Base-by-base conservation (phyloP, 352 stramenopile genomes). In the Thraustotheca clavata region DNA sequence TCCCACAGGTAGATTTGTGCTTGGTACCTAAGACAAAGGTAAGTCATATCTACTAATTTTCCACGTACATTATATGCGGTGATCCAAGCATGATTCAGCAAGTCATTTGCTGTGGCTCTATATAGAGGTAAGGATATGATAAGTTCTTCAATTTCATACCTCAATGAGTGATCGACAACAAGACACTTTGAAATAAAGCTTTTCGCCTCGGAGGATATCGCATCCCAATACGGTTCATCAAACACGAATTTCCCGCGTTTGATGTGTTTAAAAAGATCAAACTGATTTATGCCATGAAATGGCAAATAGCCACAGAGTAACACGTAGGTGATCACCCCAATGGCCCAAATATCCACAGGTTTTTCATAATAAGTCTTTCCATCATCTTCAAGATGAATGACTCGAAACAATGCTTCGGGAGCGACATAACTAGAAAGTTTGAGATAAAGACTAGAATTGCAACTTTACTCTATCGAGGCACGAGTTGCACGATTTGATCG, bases 201-300 rank as follows among this genome's bases (percentile, higher is more conserved):
- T 71, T 94, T 96, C 41, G 87, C 87, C 41, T 96, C 79, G 18
- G 79, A 69, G 49, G 86, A 95, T 46, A 96, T 86, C 38, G 92
- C 79, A 68, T 95, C 86, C 87, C 87, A 96, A 67, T 94, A 92
- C 22, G 84, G 83, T 24, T 83, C 88, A 60, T 94, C 79, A 59
- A 84, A 96, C 48, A 94, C 82, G 67, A 83, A 91, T 43, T 92
- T 89, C 47, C 87, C 86, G 65, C 85, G 80, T n/a, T 81, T 76
- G 67, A 95, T 95, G 69, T 91, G 87, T 48, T 79, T 77, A 69
- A 94, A 99, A 36, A 99, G 75, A 32, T 94, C 75, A 1, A 88
- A 73, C 68, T 98, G 88, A 62, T 96, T 98, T 49, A 96, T 89
- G 74, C 98, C 94, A 66, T 98, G 78, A 71, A 96, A 96, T 20